Evolutionary conservation across 495 filamentous ascomycete species (phyloP).

Genomic region (Parathielavia hyrcaniae): DNA sequence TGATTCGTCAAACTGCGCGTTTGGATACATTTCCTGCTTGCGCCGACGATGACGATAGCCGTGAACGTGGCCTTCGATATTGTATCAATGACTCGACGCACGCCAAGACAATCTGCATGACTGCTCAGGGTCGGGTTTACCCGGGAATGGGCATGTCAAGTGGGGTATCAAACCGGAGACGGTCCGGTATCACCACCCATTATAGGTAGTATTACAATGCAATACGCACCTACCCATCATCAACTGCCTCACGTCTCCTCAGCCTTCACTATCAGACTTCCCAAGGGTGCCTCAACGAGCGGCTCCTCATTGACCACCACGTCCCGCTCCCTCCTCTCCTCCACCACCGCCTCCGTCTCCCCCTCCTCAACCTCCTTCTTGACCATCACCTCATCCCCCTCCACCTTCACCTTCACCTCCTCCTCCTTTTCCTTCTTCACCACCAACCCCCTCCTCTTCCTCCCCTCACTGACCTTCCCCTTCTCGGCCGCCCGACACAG

Average conservation of each 20-base stretch:
- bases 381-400: slow-evolving; percentile 28
- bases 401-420: slow-evolving; percentile 24
- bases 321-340: slow-evolving; percentile 7
- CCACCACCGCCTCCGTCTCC: slow-evolving; percentile 4
- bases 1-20: too few relatives aligned
- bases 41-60: neutral
- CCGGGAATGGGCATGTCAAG: neutral
- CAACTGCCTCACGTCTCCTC: neutral
- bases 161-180: neutral
- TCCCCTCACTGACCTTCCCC: slow-evolving; percentile 47
- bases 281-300: neutral
- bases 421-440: slow-evolving; percentile 28
- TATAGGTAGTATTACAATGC: too few relatives aligned
- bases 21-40: neutral
- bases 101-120: neutral
- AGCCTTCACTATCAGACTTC: neutral
- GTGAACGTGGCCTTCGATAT: slow-evolving; percentile 16
- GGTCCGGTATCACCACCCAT: too few relatives aligned
- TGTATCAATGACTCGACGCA: slow-evolving; percentile 16
- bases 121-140: too few relatives aligned
- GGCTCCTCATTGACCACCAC: slow-evolving; percentile 1
- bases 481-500: slow-evolving; percentile 69
- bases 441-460: slow-evolving; percentile 32
- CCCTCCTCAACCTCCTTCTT: slow-evolving; percentile 25
- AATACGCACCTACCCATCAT: too few relatives aligned